A percentile compares a stretch with the other conserved stretches of the same genome.
Evolutionary conservation across 495 filamentous ascomycete species (phyloP).

Genomic region (Aspergillus panamensis): DNA sequence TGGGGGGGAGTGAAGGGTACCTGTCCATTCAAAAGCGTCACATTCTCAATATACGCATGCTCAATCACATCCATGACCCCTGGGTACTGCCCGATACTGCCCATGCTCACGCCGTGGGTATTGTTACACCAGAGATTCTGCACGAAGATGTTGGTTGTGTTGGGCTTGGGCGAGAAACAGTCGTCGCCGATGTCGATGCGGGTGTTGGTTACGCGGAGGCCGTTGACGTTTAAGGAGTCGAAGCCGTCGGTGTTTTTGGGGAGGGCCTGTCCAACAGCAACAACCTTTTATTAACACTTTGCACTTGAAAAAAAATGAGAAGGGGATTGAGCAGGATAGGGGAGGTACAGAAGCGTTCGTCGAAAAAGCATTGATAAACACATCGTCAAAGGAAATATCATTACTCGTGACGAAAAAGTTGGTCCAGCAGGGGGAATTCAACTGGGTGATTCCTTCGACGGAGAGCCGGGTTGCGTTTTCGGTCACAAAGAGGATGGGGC

Average conservation of each 20-base stretch:
- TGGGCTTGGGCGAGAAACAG: slow-evolving; percentile 58
- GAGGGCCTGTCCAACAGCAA: slow-evolving; percentile 36
- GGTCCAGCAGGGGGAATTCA: slow-evolving; percentile 59
- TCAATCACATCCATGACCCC: slow-evolving; percentile 51
- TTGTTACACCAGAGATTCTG: slow-evolving; percentile 58
- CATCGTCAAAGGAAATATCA: slow-evolving; percentile 49
- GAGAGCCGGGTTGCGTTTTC: slow-evolving; percentile 54
- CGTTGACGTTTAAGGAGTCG: slow-evolving; percentile 50
- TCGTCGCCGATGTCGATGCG: slow-evolving; percentile 55
- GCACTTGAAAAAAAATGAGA: neutral
- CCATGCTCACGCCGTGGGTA: slow-evolving; percentile 56
- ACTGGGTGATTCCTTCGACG: slow-evolving; percentile 53
- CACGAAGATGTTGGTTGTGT: slow-evolving; percentile 54
- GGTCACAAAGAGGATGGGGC: slow-evolving; percentile 54
- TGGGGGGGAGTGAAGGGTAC: slow-evolving; percentile 15
- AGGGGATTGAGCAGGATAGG: no score
- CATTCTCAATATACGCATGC: slow-evolving; percentile 53
- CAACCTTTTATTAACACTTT: no score
- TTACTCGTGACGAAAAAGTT: slow-evolving; percentile 55
- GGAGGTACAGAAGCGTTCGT: slow-evolving; percentile 43
- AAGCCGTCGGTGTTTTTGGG: slow-evolving; percentile 60
- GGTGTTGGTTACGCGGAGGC: slow-evolving; percentile 46
- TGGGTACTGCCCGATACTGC: slow-evolving; percentile 54
- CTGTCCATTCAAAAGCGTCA: slow-evolving; percentile 52
- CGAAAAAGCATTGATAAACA: slow-evolving; percentile 52